Conservation (phyloP, 768 basidiomycete species). For the Pleurotus ostreatus region DNA sequence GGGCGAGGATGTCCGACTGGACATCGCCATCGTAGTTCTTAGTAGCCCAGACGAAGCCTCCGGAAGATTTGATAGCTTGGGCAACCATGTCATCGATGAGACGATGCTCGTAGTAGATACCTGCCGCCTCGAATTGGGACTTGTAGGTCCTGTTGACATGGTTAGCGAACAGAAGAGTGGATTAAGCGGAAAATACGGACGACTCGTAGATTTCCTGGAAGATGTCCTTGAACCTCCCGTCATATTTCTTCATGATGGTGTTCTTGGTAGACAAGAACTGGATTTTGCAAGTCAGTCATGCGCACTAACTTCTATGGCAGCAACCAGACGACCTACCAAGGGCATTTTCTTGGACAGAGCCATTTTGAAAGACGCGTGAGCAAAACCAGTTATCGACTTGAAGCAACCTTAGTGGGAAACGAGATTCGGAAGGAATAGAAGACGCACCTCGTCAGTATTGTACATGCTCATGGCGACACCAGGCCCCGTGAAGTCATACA, state of each 20-base stretch:
- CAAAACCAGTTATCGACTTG: conserved; percentile 90
- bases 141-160: conserved; percentile 60
- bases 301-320: no score
- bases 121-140: conserved; percentile 58
- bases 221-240: conserved; percentile 98
- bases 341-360: conserved; percentile 76
- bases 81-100: conserved; percentile 99
- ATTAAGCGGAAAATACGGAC: conserved; percentile 33
- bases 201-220: conserved; percentile 94
- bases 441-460: conserved; percentile 85
- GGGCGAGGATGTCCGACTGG: conserved; percentile 92
- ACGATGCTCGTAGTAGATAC: conserved; percentile 93
- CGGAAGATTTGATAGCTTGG: conserved; percentile 93
- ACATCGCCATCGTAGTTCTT: conserved; percentile 86
- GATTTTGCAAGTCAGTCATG: not conserved
- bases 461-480: conserved; percentile 98
- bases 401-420: not conserved
- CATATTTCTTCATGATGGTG: conserved; percentile 96
- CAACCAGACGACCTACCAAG: conserved; percentile 38
- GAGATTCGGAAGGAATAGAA: not conserved
- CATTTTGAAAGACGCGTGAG: conserved; percentile 98
- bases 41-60: conserved; percentile 80
- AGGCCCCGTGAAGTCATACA: conserved; percentile 90
- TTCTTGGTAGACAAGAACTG: conserved; percentile 98
- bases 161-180: no score